Percentiles rank a stretch among this genome's conserved stretches.
These are phyloP conservation scores for Chondrostereum purpureum DNA, from an alignment of 1,284 basidiomycete species.

Conservation along the genomic window DNA sequence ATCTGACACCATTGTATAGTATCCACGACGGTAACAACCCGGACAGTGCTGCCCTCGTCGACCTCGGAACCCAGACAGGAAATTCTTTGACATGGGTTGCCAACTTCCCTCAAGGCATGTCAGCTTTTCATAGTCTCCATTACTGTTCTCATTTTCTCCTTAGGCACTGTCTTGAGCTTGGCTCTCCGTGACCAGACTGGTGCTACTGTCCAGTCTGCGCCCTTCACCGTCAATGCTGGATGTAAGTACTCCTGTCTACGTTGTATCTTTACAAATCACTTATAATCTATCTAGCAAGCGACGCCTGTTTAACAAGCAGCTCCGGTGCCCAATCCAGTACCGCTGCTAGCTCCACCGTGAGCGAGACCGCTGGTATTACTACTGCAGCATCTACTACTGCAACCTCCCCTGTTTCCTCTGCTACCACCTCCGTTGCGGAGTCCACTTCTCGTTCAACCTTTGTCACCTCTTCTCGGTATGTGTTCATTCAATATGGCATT, in stretches of 20 bases:
- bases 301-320: conserved; percentile 12
- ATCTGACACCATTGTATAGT: conserved; percentile 23
- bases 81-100: conserved; percentile 41
- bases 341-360: conserved; percentile 9
- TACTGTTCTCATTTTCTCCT: conserved; percentile 3
- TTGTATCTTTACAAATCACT: conserved; percentile 7
- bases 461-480: background rate
- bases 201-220: conserved; percentile 34
- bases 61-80: conserved; percentile 27
- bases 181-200: conserved; percentile 49
- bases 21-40: conserved; percentile 34
- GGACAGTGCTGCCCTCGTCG: conserved; percentile 26
- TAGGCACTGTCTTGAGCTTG: conserved; percentile 44
- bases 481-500: background rate
- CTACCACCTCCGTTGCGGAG: conserved; percentile 15
- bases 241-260: conserved; percentile 29
- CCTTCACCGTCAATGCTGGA: conserved; percentile 41
- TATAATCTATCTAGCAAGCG: conserved; percentile 19
- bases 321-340: conserved; percentile 14
- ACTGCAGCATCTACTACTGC: conserved; percentile 15
- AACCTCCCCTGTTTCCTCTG: conserved; percentile 13
- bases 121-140: conserved; percentile 5
- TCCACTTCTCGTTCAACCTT: conserved; percentile 12
- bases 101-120: conserved; percentile 33
- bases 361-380: conserved; percentile 9